Evolutionary conservation across 345 rosid genomes (phyloP), one percentile per base, ranked within the genome.

Genomic region (Luvunga scandens): DNA sequence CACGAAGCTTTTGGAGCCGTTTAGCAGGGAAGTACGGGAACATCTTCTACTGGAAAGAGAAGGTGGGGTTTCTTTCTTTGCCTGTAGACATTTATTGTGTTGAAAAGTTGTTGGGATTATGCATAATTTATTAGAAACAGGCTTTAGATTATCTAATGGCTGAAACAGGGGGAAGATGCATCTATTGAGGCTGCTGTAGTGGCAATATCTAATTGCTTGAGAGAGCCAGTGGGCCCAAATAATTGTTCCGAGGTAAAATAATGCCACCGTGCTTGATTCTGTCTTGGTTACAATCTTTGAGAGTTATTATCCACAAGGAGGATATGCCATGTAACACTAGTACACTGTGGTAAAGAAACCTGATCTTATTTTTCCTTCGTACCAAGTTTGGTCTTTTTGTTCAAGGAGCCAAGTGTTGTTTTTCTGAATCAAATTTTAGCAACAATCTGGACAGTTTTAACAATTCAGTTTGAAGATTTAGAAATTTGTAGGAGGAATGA

Each of bases 1-100:
- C 95, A 28, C 89, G 90, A 65, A 92, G 95, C 81, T 95, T 95
- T 81, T 95, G 98, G 98, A 91, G 91, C 77, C 91, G 92, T 70
- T 80, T 89, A 78, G 88, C 95, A 0, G 91, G 95, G 77, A 91
- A 87, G 71, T 91, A 91, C 59, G 92, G 92, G 36, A 91, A 89
- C 80, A 85, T 87, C 13, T 89, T 91, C 77, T 95, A 90, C 71
- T 95, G 98, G 98, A 95, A 91, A 87, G 98, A 95, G 61, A 92
- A 90, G 90, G 98, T 75, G 64, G 84, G 56, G 30, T 30, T 60
- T 7, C 59, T 62, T 75, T 67, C 59, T 70, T 65, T 69, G 45
- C 22, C n/a, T 55, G 48, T 53, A 33, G 39, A 64, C 34, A 8
- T 56, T 28, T 19, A 59, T 36, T 34, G 57, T 31, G 33, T 71